Percentiles rank a stretch among this genome's conserved stretches.
Conservation (phyloP, 2,329 filamentous ascomycete species). For the Lachnellula arida region DNA sequence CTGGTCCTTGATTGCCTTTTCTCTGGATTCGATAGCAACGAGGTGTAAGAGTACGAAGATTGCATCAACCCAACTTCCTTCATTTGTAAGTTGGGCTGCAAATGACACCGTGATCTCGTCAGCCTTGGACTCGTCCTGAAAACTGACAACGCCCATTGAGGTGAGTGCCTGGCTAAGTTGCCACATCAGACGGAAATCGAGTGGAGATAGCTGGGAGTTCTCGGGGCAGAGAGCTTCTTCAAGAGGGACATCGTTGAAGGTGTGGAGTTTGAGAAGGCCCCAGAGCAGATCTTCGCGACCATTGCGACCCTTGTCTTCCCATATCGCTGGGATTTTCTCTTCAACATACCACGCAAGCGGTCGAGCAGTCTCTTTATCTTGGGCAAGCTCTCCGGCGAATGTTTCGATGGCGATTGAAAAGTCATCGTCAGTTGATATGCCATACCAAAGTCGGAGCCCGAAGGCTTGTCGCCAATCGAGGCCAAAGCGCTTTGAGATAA, state of each 20-base stretch:
- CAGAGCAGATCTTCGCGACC: constrained; percentile 75
- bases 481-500: constrained; percentile 76
- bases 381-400: constrained; percentile 69
- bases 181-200: constrained; percentile 76
- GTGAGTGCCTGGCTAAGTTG: constrained; percentile 69
- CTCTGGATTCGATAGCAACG: constrained; percentile 56
- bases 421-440: constrained; percentile 61
- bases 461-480: constrained; percentile 94
- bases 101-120: constrained; percentile 65
- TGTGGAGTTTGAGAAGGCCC: constrained; percentile 79
- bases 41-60: constrained; percentile 76
- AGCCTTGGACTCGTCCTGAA: constrained; percentile 49
- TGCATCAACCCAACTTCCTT: constrained; percentile 64
- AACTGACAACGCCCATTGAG: constrained; percentile 46
- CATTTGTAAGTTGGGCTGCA: constrained; percentile 56
- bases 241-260: constrained; percentile 54
- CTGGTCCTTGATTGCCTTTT: constrained; percentile 65
- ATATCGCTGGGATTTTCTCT: constrained; percentile 51
- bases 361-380: constrained; percentile 62
- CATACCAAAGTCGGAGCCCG: constrained; percentile 87
- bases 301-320: constrained; percentile 54
- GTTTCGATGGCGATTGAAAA: constrained; percentile 67
- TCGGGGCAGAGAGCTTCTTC: constrained; percentile 72
- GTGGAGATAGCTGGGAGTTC: constrained; percentile 68
- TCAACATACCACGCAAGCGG: constrained; percentile 70